Evolutionary conservation across 129 eudicot species (phyloP), one percentile per base, ranked within the genome.

Genomic region (Tanacetum coccineum): DNA sequence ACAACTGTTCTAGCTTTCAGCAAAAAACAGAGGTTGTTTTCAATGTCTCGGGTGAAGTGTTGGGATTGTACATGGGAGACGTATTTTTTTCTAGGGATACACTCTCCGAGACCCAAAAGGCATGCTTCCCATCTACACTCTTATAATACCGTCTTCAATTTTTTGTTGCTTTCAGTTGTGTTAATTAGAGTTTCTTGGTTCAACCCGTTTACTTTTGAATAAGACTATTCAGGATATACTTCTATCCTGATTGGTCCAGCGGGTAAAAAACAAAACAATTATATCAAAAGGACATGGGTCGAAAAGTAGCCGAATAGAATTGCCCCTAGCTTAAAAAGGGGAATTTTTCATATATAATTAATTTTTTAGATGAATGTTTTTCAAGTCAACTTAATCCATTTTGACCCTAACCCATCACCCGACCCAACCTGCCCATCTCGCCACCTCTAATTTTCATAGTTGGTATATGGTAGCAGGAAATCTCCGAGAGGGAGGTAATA

Each of bases 61-160:
- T 78, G 65, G 96, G 89, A 76, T 14, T 85, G 30, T 62, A 67
- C 48, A 50, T 48, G 50, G 70, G 67, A 2, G 58, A 66, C 45
- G 70, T 53, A 20, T 68, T 28, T 64, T 62, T 59, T 57, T 73
- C 77, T 26, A 17, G 53, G 8, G 70, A 59, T 40, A 46, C 26
- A 52, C 70, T 82, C 46, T 53, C 84, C 14, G 75, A 82, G 64
- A 64, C 49, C 19, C 80, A 82, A 46, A 70, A 85, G 96, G 95
- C 79, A 72, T 44, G 71, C 48, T 69, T 72, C 59, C 53, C 47
- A 65, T 62, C 18, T n/a, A 13, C 55, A 48, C n/a, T 40, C 60
- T 53, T 51, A 52, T 54, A 51, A 6, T 48, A 18, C 32, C 20
- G 44, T 26, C n/a, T 28, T 15, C 42, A 14, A 26, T 13, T 17